Evolutionary conservation across 345 rosid species (phyloP).

Genomic region (Aquilaria malaccensis): DNA sequence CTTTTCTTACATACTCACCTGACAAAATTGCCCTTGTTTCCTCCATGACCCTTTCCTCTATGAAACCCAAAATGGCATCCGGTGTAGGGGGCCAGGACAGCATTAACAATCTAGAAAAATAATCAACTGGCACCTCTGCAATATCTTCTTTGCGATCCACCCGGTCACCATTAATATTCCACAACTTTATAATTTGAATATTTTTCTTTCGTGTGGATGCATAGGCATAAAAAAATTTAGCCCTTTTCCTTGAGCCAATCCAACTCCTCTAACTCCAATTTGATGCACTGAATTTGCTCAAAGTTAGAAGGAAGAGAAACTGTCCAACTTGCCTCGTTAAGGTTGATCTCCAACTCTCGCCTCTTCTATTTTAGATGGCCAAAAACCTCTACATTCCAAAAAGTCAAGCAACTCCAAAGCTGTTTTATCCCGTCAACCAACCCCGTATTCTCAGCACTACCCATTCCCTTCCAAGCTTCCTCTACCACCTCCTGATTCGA

Average conservation of each 20-base stretch:
- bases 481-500: no score
- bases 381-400: background rate
- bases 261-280: background rate
- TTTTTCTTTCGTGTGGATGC: background rate
- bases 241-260: background rate
- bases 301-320: background rate
- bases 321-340: no score
- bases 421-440: no score
- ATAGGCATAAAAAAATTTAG: background rate
- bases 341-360: background rate
- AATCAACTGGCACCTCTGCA: background rate
- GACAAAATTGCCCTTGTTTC: background rate
- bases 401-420: background rate
- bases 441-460: no score
- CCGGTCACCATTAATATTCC: no score
- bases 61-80: background rate
- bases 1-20: no score
- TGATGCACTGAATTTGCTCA: no score
- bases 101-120: no score
- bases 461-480: no score
- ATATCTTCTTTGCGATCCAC: background rate
- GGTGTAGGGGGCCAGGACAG: no score
- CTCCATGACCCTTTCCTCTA: no score
- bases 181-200: no score
- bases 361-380: background rate